Evolutionary conservation across 129 eudicot genomes (phyloP).

Genomic region (Flaveria trinervia): DNA sequence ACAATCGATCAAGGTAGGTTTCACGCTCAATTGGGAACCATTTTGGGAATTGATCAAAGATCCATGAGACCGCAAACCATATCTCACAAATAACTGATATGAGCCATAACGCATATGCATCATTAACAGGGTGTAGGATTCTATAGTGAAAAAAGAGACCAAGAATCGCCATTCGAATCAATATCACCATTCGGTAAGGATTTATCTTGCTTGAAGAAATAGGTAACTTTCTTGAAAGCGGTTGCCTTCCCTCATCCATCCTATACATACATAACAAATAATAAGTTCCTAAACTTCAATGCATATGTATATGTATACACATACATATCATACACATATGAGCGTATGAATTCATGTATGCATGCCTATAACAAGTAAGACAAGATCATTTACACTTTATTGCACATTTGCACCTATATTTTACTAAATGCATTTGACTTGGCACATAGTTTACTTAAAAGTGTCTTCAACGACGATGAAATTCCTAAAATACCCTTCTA

Average conservation of each 20-base stretch:
- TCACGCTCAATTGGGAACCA: slow-evolving; percentile 85
- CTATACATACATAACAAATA: slow-evolving; percentile 35
- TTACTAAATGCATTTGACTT: background rate
- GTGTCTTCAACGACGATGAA: background rate
- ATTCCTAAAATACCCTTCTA: background rate
- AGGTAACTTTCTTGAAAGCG: slow-evolving; percentile 86
- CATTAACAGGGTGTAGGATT: slow-evolving; percentile 73
- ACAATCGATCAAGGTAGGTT: slow-evolving; percentile 85
- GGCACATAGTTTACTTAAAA: background rate
- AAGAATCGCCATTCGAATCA: slow-evolving; percentile 67
- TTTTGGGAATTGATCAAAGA: slow-evolving; percentile 89
- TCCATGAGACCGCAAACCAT: slow-evolving; percentile 97
- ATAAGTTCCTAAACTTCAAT: background rate
- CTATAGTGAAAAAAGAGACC: slow-evolving; percentile 86
- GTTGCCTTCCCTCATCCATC: slow-evolving; percentile 98
- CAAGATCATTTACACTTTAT: background rate
- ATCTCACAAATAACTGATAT: slow-evolving; percentile 87
- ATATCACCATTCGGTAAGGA: slow-evolving; percentile 80
- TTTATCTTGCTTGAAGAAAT: slow-evolving; percentile 91
- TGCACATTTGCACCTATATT: background rate
- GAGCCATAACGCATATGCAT: slow-evolving; percentile 87
- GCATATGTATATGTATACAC: background rate
- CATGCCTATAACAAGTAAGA: background rate
- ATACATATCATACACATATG: background rate
- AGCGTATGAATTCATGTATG: background rate